Base-by-base conservation (phyloP, 169 alveolate species). In the Eimeria acervulina region DNA sequence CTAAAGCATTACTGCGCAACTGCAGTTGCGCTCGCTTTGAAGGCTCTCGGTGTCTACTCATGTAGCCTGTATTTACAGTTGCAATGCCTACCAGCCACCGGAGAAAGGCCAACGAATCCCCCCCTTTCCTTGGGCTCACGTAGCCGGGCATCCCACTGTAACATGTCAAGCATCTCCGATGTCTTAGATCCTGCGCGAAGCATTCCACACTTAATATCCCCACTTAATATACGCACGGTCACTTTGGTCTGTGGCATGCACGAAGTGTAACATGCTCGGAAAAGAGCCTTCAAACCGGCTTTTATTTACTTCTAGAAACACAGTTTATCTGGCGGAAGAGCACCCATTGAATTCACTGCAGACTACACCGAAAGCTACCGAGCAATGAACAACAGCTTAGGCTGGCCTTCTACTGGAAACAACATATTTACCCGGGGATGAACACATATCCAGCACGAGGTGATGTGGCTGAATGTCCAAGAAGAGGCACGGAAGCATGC, bases 401-500 rank as follows among this genome's bases (percentile, higher is more conserved):
- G 31, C 4, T 61, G 40, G 68, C 28, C 42, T 88, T 21, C 26
- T 33, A 52, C 23, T 31, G 42, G 59, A 70, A 70, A 31, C 59
- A 31, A 28, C 78, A 31, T 13, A 47, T 63, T 33, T 52, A 94
- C 96, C 96, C 6, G 99, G 99, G 21, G 99, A 98, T 42, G 99
- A 98, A 91, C 99, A 98, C 98, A 98, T 97, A 94, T 98, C 99
- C 81, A 97, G 97, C 55, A 98, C 92, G 55, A 90, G 95, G 70
- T 95, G 97, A 44, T 76, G 95, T 42, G 97, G 96, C 63, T 97
- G 95, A 33, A 98, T 97, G 61, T 96, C 97, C 76, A 98, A 91
- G 74, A 98, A 96, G 78, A 97, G 97, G 40, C 98, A 98, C 36
- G 99, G 99, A 17, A 98, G 81, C 99, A 98, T 98, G 81, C 98